A percentile compares a stretch with the other conserved stretches of the same genome.
Conservation (phyloP, 2,329 filamentous ascomycete species). For the Fusarium pilosicola region DNA sequence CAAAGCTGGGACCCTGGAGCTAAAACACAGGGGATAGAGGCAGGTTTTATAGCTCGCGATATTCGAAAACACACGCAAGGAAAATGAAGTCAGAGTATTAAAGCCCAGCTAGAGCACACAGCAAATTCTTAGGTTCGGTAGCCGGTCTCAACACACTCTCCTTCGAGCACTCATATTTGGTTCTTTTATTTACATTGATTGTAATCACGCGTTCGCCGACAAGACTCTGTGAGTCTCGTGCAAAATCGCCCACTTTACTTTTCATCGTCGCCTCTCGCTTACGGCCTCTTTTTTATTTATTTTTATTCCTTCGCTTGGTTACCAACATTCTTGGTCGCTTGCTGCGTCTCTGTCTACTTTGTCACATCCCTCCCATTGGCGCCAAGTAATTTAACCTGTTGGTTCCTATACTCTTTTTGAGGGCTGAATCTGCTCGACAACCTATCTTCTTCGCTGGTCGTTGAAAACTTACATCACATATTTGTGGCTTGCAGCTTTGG, state of each 20-base stretch:
- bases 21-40: constrained; percentile 18
- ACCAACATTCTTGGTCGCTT: background rate
- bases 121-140: constrained; percentile 17
- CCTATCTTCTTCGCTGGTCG: constrained; percentile 31
- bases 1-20: constrained; percentile 16
- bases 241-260: constrained; percentile 20
- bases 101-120: constrained; percentile 21
- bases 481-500: constrained; percentile 30
- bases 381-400: constrained; percentile 3
- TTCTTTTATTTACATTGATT: constrained; percentile 23
- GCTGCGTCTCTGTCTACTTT: background rate
- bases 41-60: constrained; percentile 26
- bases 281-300: constrained; percentile 10
- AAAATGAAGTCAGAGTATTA: constrained; percentile 26
- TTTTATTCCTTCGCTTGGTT: background rate
- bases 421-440: background rate
- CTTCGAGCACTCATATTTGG: constrained; percentile 14
- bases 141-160: constrained; percentile 34
- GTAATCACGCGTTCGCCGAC: constrained; percentile 12
- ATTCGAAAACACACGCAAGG: constrained; percentile 5
- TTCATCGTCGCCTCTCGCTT: constrained; percentile 30
- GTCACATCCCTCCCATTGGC: constrained; percentile 2
- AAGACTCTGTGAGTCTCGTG: constrained; percentile 36
- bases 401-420: background rate
- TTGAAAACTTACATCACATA: constrained; percentile 38